These are phyloP conservation scores for Musa beccarii DNA, from an alignment of 176 grass and related monocot genomes.

Conservation along the genomic window DNA sequence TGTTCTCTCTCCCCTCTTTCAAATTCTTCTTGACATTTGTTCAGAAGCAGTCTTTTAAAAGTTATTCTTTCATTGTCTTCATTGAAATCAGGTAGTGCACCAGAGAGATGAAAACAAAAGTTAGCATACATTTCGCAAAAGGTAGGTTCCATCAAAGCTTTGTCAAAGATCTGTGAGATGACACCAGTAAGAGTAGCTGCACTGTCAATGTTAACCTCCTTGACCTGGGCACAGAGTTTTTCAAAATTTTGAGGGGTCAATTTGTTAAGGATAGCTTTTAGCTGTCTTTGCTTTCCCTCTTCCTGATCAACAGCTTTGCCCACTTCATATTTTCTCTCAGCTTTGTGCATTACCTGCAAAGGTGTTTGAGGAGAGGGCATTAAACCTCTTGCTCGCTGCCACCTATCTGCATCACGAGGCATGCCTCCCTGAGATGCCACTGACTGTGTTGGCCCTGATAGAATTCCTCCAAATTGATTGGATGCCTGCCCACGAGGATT, in stretches of 20 bases:
- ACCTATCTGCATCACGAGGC: slow-evolving; percentile 65
- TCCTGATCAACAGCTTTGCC: slow-evolving; percentile 71
- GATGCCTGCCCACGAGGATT: slow-evolving; percentile 43
- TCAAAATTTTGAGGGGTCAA: slow-evolving; percentile 97
- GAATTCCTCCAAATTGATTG: slow-evolving; percentile 43
- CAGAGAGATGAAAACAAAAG: slow-evolving; percentile 58
- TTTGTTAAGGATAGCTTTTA: slow-evolving; percentile 91
- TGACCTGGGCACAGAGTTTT: slow-evolving; percentile 77
- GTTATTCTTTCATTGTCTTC: slow-evolving; percentile 84
- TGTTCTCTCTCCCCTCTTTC: slow-evolving; percentile 91
- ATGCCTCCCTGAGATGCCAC: slow-evolving; percentile 24
- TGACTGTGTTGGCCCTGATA: slow-evolving; percentile 44
- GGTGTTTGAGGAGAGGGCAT: slow-evolving; percentile 72
- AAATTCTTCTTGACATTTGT: slow-evolving; percentile 98
- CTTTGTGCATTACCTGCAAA: slow-evolving; percentile 79
- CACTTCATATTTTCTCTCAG: slow-evolving; percentile 59
- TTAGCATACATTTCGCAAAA: slow-evolving; percentile 99
- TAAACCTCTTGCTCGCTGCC: slow-evolving; percentile 60
- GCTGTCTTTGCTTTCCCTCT: slow-evolving; percentile 57
- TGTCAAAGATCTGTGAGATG: slow-evolving; percentile 98
- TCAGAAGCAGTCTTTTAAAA: slow-evolving; percentile 81
- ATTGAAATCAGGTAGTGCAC: slow-evolving; percentile 60
- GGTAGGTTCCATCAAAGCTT: slow-evolving; percentile 89
- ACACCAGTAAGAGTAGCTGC: slow-evolving; percentile 61
- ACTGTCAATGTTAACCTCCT: slow-evolving; percentile 75